These are phyloP conservation scores for Pseudomonodictys pantanalensis DNA, from an alignment of 495 filamentous ascomycete species.

Conservation along the genomic window DNA sequence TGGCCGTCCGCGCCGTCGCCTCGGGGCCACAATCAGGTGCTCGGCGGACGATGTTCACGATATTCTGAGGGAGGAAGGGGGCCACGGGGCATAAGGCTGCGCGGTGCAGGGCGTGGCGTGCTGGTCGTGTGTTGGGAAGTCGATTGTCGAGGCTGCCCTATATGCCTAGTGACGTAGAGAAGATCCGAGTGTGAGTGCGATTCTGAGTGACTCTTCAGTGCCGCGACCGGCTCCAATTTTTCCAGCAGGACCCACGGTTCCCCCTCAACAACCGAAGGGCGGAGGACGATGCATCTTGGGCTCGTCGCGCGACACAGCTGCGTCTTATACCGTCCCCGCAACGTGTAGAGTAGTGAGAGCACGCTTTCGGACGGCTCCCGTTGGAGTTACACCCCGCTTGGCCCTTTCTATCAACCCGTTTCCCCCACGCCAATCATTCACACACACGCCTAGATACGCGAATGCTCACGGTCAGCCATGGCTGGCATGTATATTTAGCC, in stretches of 20 bases:
- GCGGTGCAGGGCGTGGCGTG: background rate
- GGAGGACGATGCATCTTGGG: background rate
- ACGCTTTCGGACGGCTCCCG: background rate
- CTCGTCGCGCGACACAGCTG: background rate
- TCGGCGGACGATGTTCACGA: background rate
- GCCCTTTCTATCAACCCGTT: background rate
- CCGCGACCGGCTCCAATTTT: background rate
- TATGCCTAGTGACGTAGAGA: background rate
- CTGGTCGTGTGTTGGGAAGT: background rate
- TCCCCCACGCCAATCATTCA: conserved; percentile 31
- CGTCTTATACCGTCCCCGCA: background rate
- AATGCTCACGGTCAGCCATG: background rate
- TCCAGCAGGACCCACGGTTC: background rate
- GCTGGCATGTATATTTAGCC: background rate
- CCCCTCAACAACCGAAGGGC: background rate
- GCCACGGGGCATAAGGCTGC: background rate
- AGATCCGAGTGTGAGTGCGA: background rate
- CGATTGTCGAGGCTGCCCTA: background rate
- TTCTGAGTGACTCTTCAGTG: background rate
- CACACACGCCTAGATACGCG: conserved; percentile 12
- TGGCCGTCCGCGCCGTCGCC: background rate
- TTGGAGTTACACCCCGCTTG: conserved; percentile 18
- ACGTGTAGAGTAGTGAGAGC: too few species aligned
- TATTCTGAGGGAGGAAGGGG: background rate
- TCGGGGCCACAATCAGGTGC: background rate